Evolutionary conservation across 2,329 filamentous ascomycete species (phyloP).

Genomic region (Ophiostoma novo-ulmi): DNA sequence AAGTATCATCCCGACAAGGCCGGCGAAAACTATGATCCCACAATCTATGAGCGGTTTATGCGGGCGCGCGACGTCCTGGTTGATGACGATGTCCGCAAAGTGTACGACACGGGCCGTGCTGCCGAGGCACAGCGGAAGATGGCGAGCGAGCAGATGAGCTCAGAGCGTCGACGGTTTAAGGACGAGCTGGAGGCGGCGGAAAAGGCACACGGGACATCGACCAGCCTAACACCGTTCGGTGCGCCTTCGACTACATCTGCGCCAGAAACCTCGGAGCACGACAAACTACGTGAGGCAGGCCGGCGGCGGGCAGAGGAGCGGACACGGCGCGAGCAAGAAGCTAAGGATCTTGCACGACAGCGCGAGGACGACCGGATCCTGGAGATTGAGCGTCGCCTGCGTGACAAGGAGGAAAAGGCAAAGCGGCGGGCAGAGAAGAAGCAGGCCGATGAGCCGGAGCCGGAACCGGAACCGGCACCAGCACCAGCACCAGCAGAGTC

Average conservation of each 20-base stretch:
- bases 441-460: constrained; percentile 33
- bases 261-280: neutral
- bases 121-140: constrained; percentile 64
- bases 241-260: neutral
- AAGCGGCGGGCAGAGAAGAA: constrained; percentile 9
- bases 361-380: constrained; percentile 40
- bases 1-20: constrained; percentile 94
- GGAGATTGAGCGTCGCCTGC: constrained; percentile 42
- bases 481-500: neutral
- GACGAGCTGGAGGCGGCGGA: constrained; percentile 82
- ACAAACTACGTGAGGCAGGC: constrained; percentile 35
- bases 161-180: constrained; percentile 67
- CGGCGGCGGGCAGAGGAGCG: constrained; percentile 39
- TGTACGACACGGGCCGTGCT: constrained; percentile 72
- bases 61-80: constrained; percentile 81
- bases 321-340: constrained; percentile 40
- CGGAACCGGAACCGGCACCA: neutral
- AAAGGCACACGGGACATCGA: constrained; percentile 43
- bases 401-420: constrained; percentile 38
- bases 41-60: constrained; percentile 79
- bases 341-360: constrained; percentile 40
- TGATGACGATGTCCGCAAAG: constrained; percentile 62
- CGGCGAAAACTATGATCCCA: constrained; percentile 65
- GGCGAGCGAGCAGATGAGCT: constrained; percentile 68
- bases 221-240: constrained; percentile 28